phyloP scores from a whole-genome alignment of 2,329 filamentous ascomycete species.

The Incumbomyces lentus region DNA sequence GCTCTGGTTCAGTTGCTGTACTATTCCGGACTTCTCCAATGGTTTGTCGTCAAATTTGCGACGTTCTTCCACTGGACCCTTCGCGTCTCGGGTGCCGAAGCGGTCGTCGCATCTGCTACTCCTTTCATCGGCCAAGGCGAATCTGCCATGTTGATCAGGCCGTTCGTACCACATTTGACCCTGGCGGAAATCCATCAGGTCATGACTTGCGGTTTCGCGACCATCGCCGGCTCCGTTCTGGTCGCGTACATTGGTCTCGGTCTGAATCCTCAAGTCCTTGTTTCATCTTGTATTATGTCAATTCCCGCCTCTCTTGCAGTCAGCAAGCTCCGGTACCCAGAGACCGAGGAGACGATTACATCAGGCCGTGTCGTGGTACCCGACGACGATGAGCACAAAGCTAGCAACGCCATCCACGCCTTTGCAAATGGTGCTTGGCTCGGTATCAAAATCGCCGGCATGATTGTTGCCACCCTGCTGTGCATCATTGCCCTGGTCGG shows the following conservation, averaged over 20 bases:
- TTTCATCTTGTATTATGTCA: conserved; percentile 91
- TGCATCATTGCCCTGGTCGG: conserved; percentile 72
- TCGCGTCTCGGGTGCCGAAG: conserved; percentile 78
- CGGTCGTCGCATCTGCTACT: conserved; percentile 85
- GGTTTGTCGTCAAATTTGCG: conserved; percentile 81
- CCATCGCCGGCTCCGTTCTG: conserved; percentile 78
- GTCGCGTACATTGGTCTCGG: conserved; percentile 78
- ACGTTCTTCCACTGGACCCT: conserved; percentile 86
- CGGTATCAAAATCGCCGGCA: conserved; percentile 75
- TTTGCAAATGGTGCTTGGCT: conserved; percentile 79
- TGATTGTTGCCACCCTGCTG: conserved; percentile 68
- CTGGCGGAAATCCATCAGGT: conserved; percentile 82
- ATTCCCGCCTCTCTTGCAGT: conserved; percentile 84
- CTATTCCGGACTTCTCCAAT: conserved; percentile 71
- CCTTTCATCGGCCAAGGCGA: conserved; percentile 93
- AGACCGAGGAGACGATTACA: conserved; percentile 76
- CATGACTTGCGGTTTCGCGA: conserved; percentile 86
- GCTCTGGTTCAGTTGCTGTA: conserved; percentile 80
- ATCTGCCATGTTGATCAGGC: conserved; percentile 82
- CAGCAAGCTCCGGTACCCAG: conserved; percentile 81
- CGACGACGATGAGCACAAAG: conserved; percentile 63
- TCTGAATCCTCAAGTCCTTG: conserved; percentile 71
- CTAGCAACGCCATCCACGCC: conserved; percentile 73
- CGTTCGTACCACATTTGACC: conserved; percentile 77
- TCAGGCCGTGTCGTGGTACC: conserved; percentile 71